Evolutionary conservation across 345 rosid genomes (phyloP).

Genomic region (Eutrema heterophyllum): DNA sequence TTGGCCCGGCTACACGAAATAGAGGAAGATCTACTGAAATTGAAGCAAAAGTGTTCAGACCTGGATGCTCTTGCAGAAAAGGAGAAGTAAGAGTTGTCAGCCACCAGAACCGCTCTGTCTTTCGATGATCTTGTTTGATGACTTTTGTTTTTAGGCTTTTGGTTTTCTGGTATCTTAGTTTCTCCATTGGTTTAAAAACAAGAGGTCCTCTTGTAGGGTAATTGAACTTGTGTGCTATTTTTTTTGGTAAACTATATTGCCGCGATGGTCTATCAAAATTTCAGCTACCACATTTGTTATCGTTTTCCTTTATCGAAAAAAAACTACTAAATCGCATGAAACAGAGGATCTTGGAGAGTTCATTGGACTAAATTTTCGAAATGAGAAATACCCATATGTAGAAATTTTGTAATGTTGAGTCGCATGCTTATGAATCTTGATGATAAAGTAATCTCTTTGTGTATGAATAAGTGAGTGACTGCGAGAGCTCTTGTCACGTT

Average conservation of each 20-base stretch:
- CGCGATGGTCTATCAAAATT: too few species aligned
- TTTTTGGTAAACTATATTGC: background rate
- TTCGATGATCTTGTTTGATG: background rate
- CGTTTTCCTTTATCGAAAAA: too few species aligned
- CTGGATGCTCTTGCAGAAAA: background rate
- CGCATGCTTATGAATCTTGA: too few species aligned
- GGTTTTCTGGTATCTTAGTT: background rate
- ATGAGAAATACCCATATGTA: too few species aligned
- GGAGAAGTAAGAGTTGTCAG: background rate
- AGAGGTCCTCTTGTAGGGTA: background rate
- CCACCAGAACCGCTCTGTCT: background rate
- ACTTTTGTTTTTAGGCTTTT: background rate
- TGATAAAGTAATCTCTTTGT: too few species aligned
- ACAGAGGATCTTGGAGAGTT: too few species aligned
- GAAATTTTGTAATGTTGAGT: too few species aligned
- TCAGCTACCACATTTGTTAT: too few species aligned
- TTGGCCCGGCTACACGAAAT: conserved; percentile 1
- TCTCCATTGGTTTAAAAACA: background rate
- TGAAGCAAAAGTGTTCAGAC: background rate
- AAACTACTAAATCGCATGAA: too few species aligned
- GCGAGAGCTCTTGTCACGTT: too few species aligned
- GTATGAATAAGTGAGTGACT: too few species aligned
- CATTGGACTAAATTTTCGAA: too few species aligned
- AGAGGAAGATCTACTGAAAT: background rate
- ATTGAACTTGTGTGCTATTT: background rate